These are phyloP conservation scores for Neurospora tetraspora DNA, from an alignment of 495 filamentous ascomycete species.

Conservation along the genomic window DNA sequence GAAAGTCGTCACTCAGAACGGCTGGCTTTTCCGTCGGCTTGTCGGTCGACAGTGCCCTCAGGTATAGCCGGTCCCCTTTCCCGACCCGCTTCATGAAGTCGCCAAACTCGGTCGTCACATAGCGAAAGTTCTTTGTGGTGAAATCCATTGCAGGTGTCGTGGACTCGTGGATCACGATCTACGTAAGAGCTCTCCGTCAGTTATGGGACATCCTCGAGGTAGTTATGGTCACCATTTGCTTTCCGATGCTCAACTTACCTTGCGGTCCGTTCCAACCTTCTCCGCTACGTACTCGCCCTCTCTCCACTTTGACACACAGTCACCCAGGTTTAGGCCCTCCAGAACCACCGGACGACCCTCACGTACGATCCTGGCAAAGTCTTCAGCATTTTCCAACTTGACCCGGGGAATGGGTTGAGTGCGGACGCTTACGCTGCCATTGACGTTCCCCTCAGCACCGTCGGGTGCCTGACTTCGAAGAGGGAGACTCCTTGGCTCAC, in stretches of 20 bases:
- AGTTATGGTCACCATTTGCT: neutral
- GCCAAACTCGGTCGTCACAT: constrained; percentile 56
- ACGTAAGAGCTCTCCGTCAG: neutral
- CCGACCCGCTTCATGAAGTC: constrained; percentile 55
- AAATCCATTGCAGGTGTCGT: constrained; percentile 63
- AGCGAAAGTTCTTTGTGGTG: constrained; percentile 70
- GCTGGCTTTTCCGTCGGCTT: constrained; percentile 61
- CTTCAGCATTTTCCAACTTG: constrained; percentile 31
- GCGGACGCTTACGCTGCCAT: neutral
- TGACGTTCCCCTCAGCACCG: neutral
- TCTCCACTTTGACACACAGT: constrained; percentile 54
- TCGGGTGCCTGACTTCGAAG: neutral
- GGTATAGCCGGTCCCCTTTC: constrained; percentile 55
- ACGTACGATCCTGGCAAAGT: constrained; percentile 49
- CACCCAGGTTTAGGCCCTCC: constrained; percentile 53
- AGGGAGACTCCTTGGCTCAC: neutral
- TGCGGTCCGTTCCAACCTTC: constrained; percentile 52
- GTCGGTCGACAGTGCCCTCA: constrained; percentile 60
- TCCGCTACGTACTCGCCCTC: constrained; percentile 55
- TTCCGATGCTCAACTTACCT: constrained; percentile 33
- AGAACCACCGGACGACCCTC: constrained; percentile 56
- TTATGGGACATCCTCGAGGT: neutral
- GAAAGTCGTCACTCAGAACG: constrained; percentile 59
- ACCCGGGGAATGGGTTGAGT: constrained; percentile 37
- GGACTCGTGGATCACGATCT: constrained; percentile 65